Evolutionary conservation across 306 rosid genomes (phyloP).

Genomic region (Canavalia ensiformis): DNA sequence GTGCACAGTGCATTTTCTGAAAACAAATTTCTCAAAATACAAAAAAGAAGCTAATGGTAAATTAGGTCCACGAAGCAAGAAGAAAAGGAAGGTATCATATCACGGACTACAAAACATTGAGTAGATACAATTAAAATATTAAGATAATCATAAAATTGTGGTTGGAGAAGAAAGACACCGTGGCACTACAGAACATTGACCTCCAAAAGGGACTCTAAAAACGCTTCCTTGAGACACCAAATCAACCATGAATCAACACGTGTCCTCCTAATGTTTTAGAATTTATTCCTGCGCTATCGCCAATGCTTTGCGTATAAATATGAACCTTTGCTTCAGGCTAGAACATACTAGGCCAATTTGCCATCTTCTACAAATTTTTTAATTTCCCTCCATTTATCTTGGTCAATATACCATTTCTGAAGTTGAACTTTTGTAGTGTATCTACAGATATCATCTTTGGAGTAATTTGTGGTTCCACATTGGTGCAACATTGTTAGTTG

Average conservation of each 20-base stretch:
- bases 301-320: slow-evolving; percentile 52
- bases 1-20: slow-evolving; percentile 21
- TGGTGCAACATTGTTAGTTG: slow-evolving; percentile 42
- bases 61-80: slow-evolving; percentile 11
- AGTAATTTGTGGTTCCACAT: slow-evolving; percentile 44
- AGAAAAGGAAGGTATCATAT: background rate
- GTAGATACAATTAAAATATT: slow-evolving; percentile 32
- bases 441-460: slow-evolving; percentile 43
- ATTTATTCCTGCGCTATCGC: slow-evolving; percentile 31
- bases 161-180: slow-evolving; percentile 38
- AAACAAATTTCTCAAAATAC: background rate
- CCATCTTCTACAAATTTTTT: slow-evolving; percentile 23
- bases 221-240: slow-evolving; percentile 35
- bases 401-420: slow-evolving; percentile 23
- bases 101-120: slow-evolving; percentile 50
- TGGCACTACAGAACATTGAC: slow-evolving; percentile 47
- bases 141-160: slow-evolving; percentile 25
- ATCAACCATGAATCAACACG: slow-evolving; percentile 58
- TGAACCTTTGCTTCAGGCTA: slow-evolving; percentile 41
- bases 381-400: slow-evolving; percentile 28
- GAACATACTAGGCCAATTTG: slow-evolving; percentile 46
- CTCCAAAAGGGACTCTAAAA: slow-evolving; percentile 45
- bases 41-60: slow-evolving; percentile 11
- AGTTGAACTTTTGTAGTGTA: slow-evolving; percentile 34
- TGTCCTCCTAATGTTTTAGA: slow-evolving; percentile 48